Evolutionary conservation across 2,329 filamentous ascomycete genomes (phyloP), one percentile per base, ranked within the genome.

Genomic region (Cadophora luteo-olivacea): DNA sequence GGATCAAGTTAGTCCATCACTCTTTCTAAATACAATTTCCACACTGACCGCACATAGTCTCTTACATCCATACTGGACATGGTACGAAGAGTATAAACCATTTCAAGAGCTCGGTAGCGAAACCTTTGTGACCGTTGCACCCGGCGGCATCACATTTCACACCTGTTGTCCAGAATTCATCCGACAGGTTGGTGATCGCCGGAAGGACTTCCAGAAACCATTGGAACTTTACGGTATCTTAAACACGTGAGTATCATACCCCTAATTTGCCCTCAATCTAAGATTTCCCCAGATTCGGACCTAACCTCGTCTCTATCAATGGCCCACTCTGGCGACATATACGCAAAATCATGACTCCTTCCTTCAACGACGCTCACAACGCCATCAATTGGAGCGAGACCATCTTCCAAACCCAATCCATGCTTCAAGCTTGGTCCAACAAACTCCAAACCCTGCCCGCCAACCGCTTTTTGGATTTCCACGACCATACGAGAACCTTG

Each of bases 91-190:
- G 25, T 62, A 65, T 25, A 22, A 52, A 6, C 67, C 67, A 1
- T 69, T 69, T 25, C 24, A 54, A 3, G 36, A 55, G n/a, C 14
- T 62, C 7, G 48, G 33, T 3, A 67, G 45, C 33, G 89, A 92
- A 72, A 83, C 85, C 16, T 89, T 92, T 74, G 72, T 92, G 14
- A 72, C 88, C n/a, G 89, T 89, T 8, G 84, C 86, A 0, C 88
- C 90, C 0, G 80, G 81, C 5, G 78, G 77, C 48, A 80, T 88
- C 19, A 76, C 82, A 14, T 73, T 91, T 55, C 84, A 84, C 70
- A 87, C 87, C 4, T 85, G 86, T 52, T 87, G 89, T 76, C 71
- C 72, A 6, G 70, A 72, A 52, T 69, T 73, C n/a, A 71, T 75
- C 29, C 57, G 71, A 24, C 73, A 75, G 60, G 69, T 75, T 60